A percentile compares a stretch with the other conserved stretches of the same genome.
Conservation (phyloP, 176 grass and related monocot species). For the Eleusine coracana region DNA sequence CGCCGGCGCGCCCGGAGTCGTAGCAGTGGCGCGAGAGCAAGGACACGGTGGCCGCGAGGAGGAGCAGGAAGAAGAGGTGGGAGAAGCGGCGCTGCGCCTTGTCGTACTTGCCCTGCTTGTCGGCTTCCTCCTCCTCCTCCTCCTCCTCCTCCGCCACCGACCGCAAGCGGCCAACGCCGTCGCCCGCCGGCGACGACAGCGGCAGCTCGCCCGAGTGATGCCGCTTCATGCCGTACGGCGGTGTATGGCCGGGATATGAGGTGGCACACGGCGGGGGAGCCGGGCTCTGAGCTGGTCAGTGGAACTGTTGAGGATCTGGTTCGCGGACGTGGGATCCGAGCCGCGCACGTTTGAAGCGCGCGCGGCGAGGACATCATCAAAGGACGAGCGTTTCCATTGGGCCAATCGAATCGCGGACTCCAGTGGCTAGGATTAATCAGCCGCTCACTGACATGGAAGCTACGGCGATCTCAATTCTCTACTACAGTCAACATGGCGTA, state of each 20-base stretch:
- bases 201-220: constrained; percentile 36
- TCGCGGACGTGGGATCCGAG: constrained; percentile 24
- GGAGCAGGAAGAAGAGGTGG: constrained; percentile 46
- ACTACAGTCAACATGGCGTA: not conserved
- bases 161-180: constrained; percentile 17
- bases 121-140: not conserved
- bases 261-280: not conserved
- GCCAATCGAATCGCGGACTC: not conserved
- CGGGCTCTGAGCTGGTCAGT: constrained; percentile 9
- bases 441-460: not conserved
- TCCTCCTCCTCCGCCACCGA: not conserved
- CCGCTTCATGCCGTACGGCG: constrained; percentile 39
- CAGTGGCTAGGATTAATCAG: not conserved
- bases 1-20: constrained; percentile 28
- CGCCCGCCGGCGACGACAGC: constrained; percentile 29
- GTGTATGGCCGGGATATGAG: not conserved
- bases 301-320: not conserved
- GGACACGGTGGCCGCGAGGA: constrained; percentile 35
- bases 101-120: constrained; percentile 25
- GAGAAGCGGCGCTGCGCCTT: constrained; percentile 26
- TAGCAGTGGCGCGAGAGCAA: constrained; percentile 50
- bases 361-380: not conserved
- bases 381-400: constrained; percentile 22
- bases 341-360: constrained; percentile 8
- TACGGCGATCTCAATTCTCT: constrained; percentile 18